Evolutionary conservation across 1,139 yeast species (phyloP), one percentile per base, ranked within the genome.

Genomic region (Lodderomyces elongisporus): DNA sequence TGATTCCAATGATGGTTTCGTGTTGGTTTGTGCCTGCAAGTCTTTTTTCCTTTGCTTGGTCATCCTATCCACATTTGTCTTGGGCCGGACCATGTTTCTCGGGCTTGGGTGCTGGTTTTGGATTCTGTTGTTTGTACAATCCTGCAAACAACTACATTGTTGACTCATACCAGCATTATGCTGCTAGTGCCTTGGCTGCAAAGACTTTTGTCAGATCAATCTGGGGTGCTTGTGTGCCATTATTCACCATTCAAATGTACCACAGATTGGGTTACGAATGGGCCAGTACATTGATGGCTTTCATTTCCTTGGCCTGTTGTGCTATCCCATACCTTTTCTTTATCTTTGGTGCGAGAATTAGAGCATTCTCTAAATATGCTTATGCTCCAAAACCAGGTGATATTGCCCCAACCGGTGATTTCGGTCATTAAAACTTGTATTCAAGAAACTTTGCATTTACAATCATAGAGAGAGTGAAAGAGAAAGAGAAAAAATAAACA

Each of bases 241-340:
- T 81, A 41, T 81, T 81, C 53, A 81, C 88, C n/a, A 69, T 77
- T 33, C 89, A 82, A 56, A 81, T 82, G 87, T 80, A 80, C 54
- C 82, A 77, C 48, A 69, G 71, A 47, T 58, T 82, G 51, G 84
- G 84, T 17, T 54, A 77, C 43, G 75, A 82, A 54, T 82, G 91
- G 91, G 89, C 88, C 1, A 49, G 77, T 13, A 61, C 80, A 18
- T 65, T 79, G 41, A 68, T 79, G 74, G 85, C 77, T 0, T 79
- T 78, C 47, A 74, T 78, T 33, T 63, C 82, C 1, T 60, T 77
- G 42, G 81, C 79, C 1, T 74, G 82, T 47, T 77, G 82, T 52
- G 70, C 61, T 4, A 74, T 79, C 47, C 85, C 85, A 18, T 77
- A 58, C 44, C 60, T 62, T 25, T 79, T 77, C 52, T 77, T 44